Base-by-base conservation (phyloP, 352 stramenopile genomes). In the Globisporangium perplexum region DNA sequence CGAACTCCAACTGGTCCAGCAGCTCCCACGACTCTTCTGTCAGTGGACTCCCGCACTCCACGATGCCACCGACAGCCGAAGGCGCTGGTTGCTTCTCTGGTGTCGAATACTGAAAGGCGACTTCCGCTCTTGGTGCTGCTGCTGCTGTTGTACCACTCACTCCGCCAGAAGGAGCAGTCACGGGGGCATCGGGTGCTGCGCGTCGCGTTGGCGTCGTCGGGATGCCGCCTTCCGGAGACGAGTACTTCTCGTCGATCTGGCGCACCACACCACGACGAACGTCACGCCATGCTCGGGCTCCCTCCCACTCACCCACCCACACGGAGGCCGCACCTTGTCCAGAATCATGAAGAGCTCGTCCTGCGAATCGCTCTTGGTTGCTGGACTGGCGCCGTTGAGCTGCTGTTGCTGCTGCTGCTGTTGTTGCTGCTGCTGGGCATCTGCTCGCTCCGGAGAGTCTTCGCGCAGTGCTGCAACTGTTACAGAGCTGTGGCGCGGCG, bases 1-100 rank as follows among this genome's bases (percentile, higher is more conserved):
- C 57, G 30, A 74, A 77, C 57, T 86, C 69, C 14, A 92, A 23
- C 47, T 89, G 74, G 26, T 93, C 81, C 12, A 92, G 47, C 39
- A 87, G 50, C 14, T 83, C 75, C 81, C 80, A 93, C 30, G 78
- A 86, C 39, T 93, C 83, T 20, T 84, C 76, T 4, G 80, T 89
- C n/a, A 93, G 69, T 28, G 83, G 76, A 22, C 71, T 78, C 35
- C 81, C 83, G 24, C 74, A 71, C 36, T 89, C 79, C 47, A 42
- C 31, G 57, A 60, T 12, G 41, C 20, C 18, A 20, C 38, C 15
- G 51, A 57, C 35, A 63, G 50, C 8, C 53, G 14, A 4, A 5
- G 17, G 28, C 18, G 51, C 28, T 35, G 20, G 28, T 31, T 52
- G 43, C 33, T 39, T 39, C 33, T 39, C 33, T 26, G 59, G 41